Conservation (phyloP, 805 yeast genomes). For the Candida verbasci region DNA sequence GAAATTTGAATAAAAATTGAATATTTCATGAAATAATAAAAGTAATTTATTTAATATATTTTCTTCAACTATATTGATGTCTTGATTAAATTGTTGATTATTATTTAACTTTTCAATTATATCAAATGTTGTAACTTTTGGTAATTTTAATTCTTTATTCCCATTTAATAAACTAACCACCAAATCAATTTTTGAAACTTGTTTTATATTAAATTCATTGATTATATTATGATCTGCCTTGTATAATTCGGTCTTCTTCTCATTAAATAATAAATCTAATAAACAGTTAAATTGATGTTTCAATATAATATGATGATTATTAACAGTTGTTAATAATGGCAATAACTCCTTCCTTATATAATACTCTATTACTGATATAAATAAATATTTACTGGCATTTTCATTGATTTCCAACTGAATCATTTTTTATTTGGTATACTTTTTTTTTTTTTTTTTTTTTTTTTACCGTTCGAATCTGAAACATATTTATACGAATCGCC, state of each 20-base stretch:
- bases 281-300: constrained; percentile 1
- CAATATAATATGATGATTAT: not conserved
- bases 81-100: not conserved
- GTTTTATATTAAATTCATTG: not conserved
- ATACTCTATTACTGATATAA: not conserved
- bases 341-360: not conserved
- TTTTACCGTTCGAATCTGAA: no score
- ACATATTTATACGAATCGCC: no score
- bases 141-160: not conserved
- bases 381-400: not conserved
- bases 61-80: not conserved
- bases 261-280: not conserved
- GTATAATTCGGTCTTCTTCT: not conserved
- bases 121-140: constrained; percentile 1
- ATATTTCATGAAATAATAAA: not conserved
- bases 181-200: constrained; percentile 3
- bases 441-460: no score
- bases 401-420: constrained; percentile 1
- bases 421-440: not conserved
- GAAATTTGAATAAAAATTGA: constrained; percentile 1
- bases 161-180: not conserved
- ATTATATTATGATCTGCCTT: constrained; percentile 1
- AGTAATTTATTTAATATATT: not conserved
- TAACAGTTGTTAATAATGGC: not conserved
- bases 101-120: not conserved